These are phyloP conservation scores for Phytophthora rubi DNA, from an alignment of 352 stramenopile species.

Conservation along the genomic window DNA sequence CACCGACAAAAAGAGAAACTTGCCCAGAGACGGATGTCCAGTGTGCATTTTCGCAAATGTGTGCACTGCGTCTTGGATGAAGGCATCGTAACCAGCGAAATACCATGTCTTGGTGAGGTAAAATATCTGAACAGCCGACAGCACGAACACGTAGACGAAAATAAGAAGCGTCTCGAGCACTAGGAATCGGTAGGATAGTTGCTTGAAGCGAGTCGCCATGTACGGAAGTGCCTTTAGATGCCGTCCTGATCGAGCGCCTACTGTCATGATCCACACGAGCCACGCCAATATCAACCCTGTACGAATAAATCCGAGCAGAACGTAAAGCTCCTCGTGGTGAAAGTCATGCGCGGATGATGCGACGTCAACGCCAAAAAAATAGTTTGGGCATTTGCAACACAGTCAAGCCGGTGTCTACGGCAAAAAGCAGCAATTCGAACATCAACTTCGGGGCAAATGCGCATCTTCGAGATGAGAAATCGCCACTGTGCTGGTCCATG, in stretches of 20 bases:
- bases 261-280: slow-evolving; percentile 73
- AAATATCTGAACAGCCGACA: slow-evolving; percentile 76
- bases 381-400: slow-evolving; percentile 69
- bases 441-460: slow-evolving; percentile 38
- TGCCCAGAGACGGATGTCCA: slow-evolving; percentile 61
- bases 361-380: too few relatives aligned
- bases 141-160: slow-evolving; percentile 72
- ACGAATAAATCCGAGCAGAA: slow-evolving; percentile 67
- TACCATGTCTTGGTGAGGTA: slow-evolving; percentile 70
- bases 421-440: slow-evolving; percentile 49
- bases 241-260: slow-evolving; percentile 58
- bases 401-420: slow-evolving; percentile 65
- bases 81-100: slow-evolving; percentile 66
- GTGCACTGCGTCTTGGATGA: slow-evolving; percentile 75
- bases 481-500: slow-evolving; percentile 72
- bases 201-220: slow-evolving; percentile 87
- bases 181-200: slow-evolving; percentile 88
- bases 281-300: slow-evolving; percentile 69
- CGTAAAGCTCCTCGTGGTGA: slow-evolving; percentile 61
- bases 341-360: slow-evolving; percentile 19
- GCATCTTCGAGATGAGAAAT: slow-evolving; percentile 36
- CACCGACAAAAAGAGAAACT: slow-evolving; percentile 82
- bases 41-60: slow-evolving; percentile 67
- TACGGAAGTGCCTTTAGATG: slow-evolving; percentile 81
- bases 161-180: slow-evolving; percentile 80